Evolutionary conservation across 768 basidiomycete genomes (phyloP).

Genomic region (Tricholoma sp.): DNA sequence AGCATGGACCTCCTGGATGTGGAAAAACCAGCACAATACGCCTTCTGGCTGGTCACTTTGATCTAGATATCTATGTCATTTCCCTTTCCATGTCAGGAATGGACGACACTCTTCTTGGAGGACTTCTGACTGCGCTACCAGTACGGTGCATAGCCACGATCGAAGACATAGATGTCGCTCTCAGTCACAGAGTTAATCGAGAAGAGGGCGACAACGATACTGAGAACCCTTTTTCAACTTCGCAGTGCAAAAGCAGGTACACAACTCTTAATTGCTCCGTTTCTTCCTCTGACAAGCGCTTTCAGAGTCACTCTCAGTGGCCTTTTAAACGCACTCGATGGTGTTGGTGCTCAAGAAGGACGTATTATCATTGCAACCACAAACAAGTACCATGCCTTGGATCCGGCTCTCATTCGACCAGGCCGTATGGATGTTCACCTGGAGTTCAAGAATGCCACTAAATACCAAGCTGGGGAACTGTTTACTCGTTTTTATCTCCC

Average conservation of each 20-base stretch:
- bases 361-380: slow-evolving; percentile 77
- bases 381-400: slow-evolving; percentile 65
- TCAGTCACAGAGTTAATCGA: slow-evolving; percentile 38
- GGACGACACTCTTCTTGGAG: slow-evolving; percentile 54
- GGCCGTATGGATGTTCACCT: slow-evolving; percentile 80
- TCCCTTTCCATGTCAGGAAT: slow-evolving; percentile 57
- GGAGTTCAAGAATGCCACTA: slow-evolving; percentile 72
- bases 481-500: slow-evolving; percentile 68
- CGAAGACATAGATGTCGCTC: slow-evolving; percentile 81
- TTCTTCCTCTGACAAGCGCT: neutral
- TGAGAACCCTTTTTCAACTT: neutral
- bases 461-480: slow-evolving; percentile 59
- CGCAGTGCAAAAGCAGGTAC: slow-evolving; percentile 6
- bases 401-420: slow-evolving; percentile 70
- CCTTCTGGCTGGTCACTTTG: slow-evolving; percentile 65
- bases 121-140: slow-evolving; percentile 56
- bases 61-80: slow-evolving; percentile 57
- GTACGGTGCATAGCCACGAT: slow-evolving; percentile 67
- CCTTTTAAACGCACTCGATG: slow-evolving; percentile 75
- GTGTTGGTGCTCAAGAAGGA: slow-evolving; percentile 77
- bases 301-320: slow-evolving; percentile 62
- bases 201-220: slow-evolving; percentile 14
- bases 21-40: slow-evolving; percentile 77
- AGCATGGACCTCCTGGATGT: slow-evolving; percentile 70
- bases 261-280: neutral